Evolutionary conservation across 768 basidiomycete species (phyloP).

Genomic region (Daedaleopsis nitida): DNA sequence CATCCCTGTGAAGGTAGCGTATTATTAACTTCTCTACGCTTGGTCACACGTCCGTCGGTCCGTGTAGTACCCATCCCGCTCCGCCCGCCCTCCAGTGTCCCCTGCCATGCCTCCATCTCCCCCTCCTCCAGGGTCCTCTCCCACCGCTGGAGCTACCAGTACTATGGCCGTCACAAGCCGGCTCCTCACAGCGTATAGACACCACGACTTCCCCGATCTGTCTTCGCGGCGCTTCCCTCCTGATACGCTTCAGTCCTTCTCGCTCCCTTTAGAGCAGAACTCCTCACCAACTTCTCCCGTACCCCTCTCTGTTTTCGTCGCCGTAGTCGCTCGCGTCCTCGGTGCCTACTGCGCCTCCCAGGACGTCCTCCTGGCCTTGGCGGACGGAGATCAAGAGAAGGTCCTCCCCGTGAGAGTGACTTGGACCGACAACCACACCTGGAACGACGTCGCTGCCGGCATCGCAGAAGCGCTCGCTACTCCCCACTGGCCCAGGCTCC

Average conservation of each 20-base stretch:
- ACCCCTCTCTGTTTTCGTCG: constrained; percentile 2
- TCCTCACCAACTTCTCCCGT: background rate
- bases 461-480: constrained; percentile 5
- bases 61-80: constrained; percentile 10
- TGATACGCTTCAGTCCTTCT: constrained; percentile 6
- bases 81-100: constrained; percentile 4
- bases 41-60: constrained; percentile 17
- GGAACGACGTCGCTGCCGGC: constrained; percentile 2
- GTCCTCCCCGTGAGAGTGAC: constrained; percentile 13
- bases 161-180: constrained; percentile 8
- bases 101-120: constrained; percentile 9
- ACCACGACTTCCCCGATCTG: constrained; percentile 22
- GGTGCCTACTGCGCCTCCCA: constrained; percentile 21
- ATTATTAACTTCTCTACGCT: background rate
- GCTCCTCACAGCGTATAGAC: constrained; percentile 20
- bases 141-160: constrained; percentile 5
- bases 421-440: constrained; percentile 11
- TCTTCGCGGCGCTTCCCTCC: constrained; percentile 21
- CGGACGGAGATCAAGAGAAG: constrained; percentile 3
- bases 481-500: constrained; percentile 1
- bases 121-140: constrained; percentile 1
- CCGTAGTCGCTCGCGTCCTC: constrained; percentile 16
- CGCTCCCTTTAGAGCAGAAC: constrained; percentile 7
- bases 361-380: constrained; percentile 14
- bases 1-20: background rate